Percentiles rank a stretch among this genome's conserved stretches.
Conservation (phyloP, 179 eudicot species). For the Camellia oleifera region DNA sequence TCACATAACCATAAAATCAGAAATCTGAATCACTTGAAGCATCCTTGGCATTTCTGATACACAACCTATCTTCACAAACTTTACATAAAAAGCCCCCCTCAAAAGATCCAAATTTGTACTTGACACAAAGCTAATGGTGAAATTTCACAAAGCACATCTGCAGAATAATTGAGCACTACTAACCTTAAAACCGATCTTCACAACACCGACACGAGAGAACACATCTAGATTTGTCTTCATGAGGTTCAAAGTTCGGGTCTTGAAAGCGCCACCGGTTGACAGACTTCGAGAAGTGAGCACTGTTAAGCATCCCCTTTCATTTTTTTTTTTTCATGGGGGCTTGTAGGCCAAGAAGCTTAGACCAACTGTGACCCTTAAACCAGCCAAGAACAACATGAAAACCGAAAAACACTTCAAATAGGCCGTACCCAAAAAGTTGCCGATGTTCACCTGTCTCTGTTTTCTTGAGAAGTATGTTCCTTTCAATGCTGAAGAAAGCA, state of each 20-base stretch:
- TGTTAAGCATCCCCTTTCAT: neutral
- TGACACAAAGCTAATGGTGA: neutral
- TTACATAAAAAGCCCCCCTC: neutral
- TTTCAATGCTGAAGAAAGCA: neutral
- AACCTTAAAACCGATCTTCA: neutral
- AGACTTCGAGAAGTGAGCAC: constrained; percentile 19
- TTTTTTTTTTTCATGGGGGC: neutral
- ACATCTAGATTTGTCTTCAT: neutral
- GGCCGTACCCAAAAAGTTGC: neutral
- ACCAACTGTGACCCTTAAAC: neutral
- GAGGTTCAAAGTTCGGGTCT: no score
- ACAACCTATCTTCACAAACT: neutral
- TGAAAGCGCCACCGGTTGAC: constrained; percentile 8
- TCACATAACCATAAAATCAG: neutral
- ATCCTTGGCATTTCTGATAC: neutral
- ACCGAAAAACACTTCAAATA: neutral
- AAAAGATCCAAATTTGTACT: neutral
- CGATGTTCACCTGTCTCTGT: neutral
- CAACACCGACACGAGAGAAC: neutral
- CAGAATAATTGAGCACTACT: neutral
- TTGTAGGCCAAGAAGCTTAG: neutral
- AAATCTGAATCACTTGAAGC: neutral
- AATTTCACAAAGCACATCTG: no score
- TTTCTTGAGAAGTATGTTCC: neutral
- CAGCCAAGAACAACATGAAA: neutral